Conservation (phyloP, 352 stramenopile species). For the Phytophthora capsici region DNA sequence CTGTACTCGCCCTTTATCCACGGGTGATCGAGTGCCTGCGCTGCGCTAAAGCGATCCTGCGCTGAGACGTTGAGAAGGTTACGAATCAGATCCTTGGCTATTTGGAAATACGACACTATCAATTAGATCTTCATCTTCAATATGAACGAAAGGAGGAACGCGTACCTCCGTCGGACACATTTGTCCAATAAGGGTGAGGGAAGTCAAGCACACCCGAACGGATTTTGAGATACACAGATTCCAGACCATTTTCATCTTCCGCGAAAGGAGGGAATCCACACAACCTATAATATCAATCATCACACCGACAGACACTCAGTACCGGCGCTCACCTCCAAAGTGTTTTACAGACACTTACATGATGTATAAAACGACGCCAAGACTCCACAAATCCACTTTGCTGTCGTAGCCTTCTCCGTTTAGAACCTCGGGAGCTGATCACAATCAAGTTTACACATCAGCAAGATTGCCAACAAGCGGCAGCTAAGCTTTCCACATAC, state of each 20-base stretch:
- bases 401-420: conserved; percentile 88
- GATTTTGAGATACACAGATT: conserved; percentile 89
- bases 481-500: conserved; percentile 29
- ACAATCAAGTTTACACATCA: conserved; percentile 3
- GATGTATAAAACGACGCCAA: conserved; percentile 89
- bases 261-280: conserved; percentile 85
- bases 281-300: conserved; percentile 41
- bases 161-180: conserved; percentile 79
- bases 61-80: conserved; percentile 79
- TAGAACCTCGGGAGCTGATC: conserved; percentile 75
- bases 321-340: neutral
- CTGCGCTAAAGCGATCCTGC: conserved; percentile 75
- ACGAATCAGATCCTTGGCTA: conserved; percentile 85
- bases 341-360: conserved; percentile 54
- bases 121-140: conserved; percentile 7
- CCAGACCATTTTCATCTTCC: conserved; percentile 83
- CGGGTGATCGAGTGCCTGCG: conserved; percentile 74
- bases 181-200: conserved; percentile 85
- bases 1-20: conserved; percentile 89
- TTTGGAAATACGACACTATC: conserved; percentile 1
- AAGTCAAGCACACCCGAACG: conserved; percentile 81
- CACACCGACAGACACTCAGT: neutral
- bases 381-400: conserved; percentile 89
- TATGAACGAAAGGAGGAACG: conserved; percentile 3
- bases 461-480: neutral